These are phyloP conservation scores for Penstemon newberryi DNA, from an alignment of 257 asterid genomes.

Conservation along the genomic window DNA sequence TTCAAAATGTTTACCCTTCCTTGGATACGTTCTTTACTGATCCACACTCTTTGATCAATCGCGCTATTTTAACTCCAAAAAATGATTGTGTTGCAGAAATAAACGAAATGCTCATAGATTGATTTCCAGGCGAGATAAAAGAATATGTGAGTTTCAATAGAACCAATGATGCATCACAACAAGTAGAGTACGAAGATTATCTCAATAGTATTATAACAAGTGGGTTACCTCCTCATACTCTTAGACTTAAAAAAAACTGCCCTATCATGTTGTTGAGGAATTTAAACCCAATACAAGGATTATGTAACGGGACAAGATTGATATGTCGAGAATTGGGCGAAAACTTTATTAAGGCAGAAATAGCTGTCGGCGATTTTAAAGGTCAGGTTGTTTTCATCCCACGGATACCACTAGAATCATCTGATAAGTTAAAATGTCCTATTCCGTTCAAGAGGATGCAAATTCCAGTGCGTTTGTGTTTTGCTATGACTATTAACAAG, in stretches of 20 bases:
- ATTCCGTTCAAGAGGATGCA: not conserved
- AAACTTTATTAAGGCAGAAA: not conserved
- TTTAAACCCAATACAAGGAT: not conserved
- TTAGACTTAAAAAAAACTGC: not conserved
- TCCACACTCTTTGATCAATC: too few relatives aligned
- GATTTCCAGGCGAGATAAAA: too few relatives aligned
- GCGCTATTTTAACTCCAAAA: too few relatives aligned
- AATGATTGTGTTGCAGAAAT: too few relatives aligned
- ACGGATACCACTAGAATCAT: not conserved
- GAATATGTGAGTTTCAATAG: too few relatives aligned
- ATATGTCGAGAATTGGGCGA: not conserved
- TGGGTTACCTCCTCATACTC: not conserved
- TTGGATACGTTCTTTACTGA: too few relatives aligned
- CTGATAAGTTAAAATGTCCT: not conserved
- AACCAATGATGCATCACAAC: too few relatives aligned
- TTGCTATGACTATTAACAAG: too few relatives aligned
- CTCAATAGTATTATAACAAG: not conserved
- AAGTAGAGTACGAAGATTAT: not conserved
- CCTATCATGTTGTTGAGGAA: not conserved
- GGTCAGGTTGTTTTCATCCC: not conserved
- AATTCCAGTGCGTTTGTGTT: too few relatives aligned
- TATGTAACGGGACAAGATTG: not conserved
- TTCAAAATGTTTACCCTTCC: too few relatives aligned
- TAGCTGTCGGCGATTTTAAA: not conserved
- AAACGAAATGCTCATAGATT: too few relatives aligned